Conservation (phyloP, 164 flowering plant genomes). For the Magnolia officinalis region DNA sequence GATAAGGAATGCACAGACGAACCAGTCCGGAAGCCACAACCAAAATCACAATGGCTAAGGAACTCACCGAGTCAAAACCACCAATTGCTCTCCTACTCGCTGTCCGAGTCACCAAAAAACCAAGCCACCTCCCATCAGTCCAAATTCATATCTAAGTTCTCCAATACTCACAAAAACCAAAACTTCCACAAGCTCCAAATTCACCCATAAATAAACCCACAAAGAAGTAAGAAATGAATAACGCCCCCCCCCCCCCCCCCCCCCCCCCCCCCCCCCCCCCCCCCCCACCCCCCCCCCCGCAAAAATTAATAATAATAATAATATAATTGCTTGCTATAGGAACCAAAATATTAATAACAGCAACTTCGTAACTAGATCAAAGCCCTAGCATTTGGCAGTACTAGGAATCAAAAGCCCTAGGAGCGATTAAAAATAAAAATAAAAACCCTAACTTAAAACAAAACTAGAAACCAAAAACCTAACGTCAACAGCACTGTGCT, state of each 20-base stretch:
- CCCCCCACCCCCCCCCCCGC: neutral
- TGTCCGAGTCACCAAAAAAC: constrained; percentile 26
- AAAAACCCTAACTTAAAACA: no score
- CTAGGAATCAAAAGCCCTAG: no score
- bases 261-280: neutral
- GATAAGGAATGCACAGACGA: neutral
- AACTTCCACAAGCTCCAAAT: neutral
- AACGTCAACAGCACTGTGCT: no score
- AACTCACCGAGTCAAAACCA: constrained; percentile 1
- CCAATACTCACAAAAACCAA: neutral
- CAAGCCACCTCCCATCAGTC: constrained; percentile 24
- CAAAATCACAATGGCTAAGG: neutral
- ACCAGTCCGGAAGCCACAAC: neutral
- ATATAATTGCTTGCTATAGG: neutral
- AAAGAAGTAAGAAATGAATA: neutral
- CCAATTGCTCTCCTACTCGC: constrained; percentile 12
- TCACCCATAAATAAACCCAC: neutral
- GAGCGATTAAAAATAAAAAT: no score
- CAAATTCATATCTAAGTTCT: constrained; percentile 13
- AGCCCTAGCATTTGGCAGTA: no score
- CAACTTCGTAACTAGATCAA: neutral
- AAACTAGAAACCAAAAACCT: no score
- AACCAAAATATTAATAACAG: no score
- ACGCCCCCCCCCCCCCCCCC: neutral
- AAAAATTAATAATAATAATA: no score